Base-by-base conservation (phyloP, 148 eudicot species). In the Chenopodium quinoa region DNA sequence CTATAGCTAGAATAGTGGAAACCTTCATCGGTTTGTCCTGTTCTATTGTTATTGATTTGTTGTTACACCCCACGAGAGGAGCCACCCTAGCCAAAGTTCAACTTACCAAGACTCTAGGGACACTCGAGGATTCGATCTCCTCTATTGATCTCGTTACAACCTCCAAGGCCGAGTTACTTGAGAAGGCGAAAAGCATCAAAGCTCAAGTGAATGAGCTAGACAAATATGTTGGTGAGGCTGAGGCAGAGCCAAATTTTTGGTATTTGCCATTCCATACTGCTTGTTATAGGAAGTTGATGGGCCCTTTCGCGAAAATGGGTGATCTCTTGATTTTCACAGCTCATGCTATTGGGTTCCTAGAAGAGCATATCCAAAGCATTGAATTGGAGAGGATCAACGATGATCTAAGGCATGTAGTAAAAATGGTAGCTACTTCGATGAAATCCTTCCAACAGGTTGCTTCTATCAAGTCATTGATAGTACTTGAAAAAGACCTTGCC, bases 241-340 rank as follows among this genome's bases (percentile, higher is more conserved):
- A 90, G 47, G 86, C 78, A 22, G 97, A 93, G 81, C 97, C 97
- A 64, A 89, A 88, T 46, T 93, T 93, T 78, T 93, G 97, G 97
- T 89, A 87, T 76, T 71, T 87, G 79, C 97, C 97, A 32, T 93
- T 93, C 78, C 78, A 90, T 73, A 63, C 88, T 81, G 79, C 78
- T 79, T 84, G 88, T 31, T 93, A 92, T 71, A 52, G 74, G 66
- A 93, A 87, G 81, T 83, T 93, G 52, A 78, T 88, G 50, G 81
- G 40, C 23, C 89, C 93, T 5, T 76, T 91, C 50, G 83, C 89
- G 46, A 91, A 83, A 76, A 91, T 87, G 82, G 86, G 67, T 32
- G 91, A 88, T 77, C 77, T 86, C 37, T 66, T 88, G 54, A 70
- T 80, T 68, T 93, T 91, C 73, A 77, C 71, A 37, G 79, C 84